These are phyloP conservation scores for Aspergillus fischeri DNA, from an alignment of 2,329 filamentous ascomycete genomes.

Conservation along the genomic window DNA sequence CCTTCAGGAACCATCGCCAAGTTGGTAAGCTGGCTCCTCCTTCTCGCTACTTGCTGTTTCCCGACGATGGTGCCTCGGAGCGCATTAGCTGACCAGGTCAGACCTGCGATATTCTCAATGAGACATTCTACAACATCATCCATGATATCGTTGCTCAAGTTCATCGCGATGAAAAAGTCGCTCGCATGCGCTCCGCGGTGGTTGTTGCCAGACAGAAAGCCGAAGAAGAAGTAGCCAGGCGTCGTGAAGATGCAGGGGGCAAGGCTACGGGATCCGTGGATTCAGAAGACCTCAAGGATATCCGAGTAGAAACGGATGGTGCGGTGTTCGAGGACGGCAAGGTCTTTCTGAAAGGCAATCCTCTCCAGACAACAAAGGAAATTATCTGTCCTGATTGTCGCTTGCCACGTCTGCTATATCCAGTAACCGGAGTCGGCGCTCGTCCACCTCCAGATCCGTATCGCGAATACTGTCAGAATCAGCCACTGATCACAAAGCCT, in stretches of 20 bases:
- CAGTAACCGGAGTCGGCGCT: slow-evolving; percentile 49
- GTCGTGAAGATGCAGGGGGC: slow-evolving; percentile 27
- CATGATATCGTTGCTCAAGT: slow-evolving; percentile 56
- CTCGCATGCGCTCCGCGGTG: slow-evolving; percentile 53
- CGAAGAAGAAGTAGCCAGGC: slow-evolving; percentile 34
- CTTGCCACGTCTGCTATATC: slow-evolving; percentile 56
- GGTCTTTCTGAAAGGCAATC: slow-evolving; percentile 54
- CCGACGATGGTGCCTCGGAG: slow-evolving; percentile 1
- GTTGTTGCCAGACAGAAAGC: slow-evolving; percentile 42
- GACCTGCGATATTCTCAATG: slow-evolving; percentile 51
- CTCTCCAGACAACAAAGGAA: slow-evolving; percentile 55
- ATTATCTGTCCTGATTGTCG: slow-evolving; percentile 59
- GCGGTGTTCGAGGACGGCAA: slow-evolving; percentile 52
- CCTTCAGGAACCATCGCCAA: slow-evolving; percentile 38
- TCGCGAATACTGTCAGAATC: slow-evolving; percentile 56
- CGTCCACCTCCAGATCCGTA: slow-evolving; percentile 46
- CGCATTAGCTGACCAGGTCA: slow-evolving; percentile 18
- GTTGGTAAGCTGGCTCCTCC: slow-evolving; percentile 29
- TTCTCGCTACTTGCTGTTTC: background rate
- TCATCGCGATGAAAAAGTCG: slow-evolving; percentile 58
- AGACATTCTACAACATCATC: slow-evolving; percentile 57
- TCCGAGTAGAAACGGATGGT: slow-evolving; percentile 47
- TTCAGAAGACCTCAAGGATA: slow-evolving; percentile 30
- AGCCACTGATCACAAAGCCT: slow-evolving; percentile 54
- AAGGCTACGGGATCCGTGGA: slow-evolving; percentile 33